Evolutionary conservation across 495 filamentous ascomycete species (phyloP), one percentile per base, ranked within the genome.

Genomic region (Tuber magnatum): DNA sequence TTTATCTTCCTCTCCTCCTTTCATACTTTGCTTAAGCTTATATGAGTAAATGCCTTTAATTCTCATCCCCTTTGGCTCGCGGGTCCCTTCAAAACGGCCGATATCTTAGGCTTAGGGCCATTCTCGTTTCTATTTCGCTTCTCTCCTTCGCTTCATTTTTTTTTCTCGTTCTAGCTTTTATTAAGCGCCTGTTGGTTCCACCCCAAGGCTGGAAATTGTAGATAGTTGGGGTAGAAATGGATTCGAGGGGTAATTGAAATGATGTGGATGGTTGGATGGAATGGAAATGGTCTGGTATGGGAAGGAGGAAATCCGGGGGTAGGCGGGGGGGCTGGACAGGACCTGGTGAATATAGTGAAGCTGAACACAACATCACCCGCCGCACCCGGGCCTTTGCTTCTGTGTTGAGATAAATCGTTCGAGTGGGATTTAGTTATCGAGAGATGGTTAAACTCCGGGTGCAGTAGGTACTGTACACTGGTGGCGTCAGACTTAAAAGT

Each of bases 41-140:
- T 61, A 61, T 32, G 56, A 65, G 56, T 65, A 65, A 65, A 35
- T 65, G 56, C 16, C 56, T 65, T 35, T 65, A 65, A 65, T 65
- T 35, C 28, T 65, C 56, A 65, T 35, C 56, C 56, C 56, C 56
- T 65, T 35, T 65, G 56, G 56, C 56, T 65, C 14, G 56, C 28
- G 28, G 56, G 56, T 65, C 28, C 28, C 56, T 65, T 61, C 56
- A 12, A 65, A 65, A 18, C 4, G 12, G 28, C 28, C 56, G 56
- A 65, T 65, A 35, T 65, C 56, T 4, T 35, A 35, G 28, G 56
- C 24, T 65, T 72, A 41, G 38, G 38, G 35, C 51, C 43, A n/a
- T 2, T 69, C 43, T 48, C 48, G 9, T 44, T 76, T 68, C 48
- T 41, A 12, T 65, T 65, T 65, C 56, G 38, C 12, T 69, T 28